Base-by-base conservation (phyloP, 2,329 filamentous ascomycete genomes). In the Calonectria honghensis region DNA sequence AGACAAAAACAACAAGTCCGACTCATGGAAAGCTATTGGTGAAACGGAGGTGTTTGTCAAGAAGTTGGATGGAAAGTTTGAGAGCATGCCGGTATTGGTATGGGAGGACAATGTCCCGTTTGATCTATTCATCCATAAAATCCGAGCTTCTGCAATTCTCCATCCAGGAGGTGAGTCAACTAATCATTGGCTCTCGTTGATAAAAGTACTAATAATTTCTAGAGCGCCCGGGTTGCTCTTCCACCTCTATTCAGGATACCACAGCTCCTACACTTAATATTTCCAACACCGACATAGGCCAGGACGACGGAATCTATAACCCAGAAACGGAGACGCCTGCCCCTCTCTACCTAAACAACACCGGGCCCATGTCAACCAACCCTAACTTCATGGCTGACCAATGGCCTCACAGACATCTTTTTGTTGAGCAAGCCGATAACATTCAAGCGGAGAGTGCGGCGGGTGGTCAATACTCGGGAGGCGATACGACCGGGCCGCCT, bases 31-130 rank as follows among this genome's bases (percentile, higher is more conserved):
- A 10, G 57, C 57, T 61, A 61, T 61, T 35, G 57, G 57, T 13
- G 11, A 37, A 37, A 24, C 54, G 16, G 9, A 14, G 6, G 7
- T 59, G 7, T 4, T 6, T 3, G 1, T 59, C 11, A 27, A 39
- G 35, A 61, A 27, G 6, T 27, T 37, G 13, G n/a, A 39, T 10
- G 57, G 57, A 18, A 35, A 7, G 0, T 18, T 18, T 3, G n/a
- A 27, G 32, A 3, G 4, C 2, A 24, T 39, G 6, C 16, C 5
- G 35, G 57, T n/a, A 6, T 1, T 61, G 24, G 57, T 61, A 16
- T 61, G 57, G 57, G 6, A 61, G 35, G n/a, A 39, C 4, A 61
- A 61, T 35, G n/a, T 61, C 14, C 57, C 32, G n/a, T 61, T 61
- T 39, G n/a, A 61, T 5, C 6, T 61, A 4, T 0, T 6, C 5